Evolutionary conservation across 179 eudicot genomes (phyloP), one percentile per base, ranked within the genome.

Genomic region (Gypsophila paniculata): DNA sequence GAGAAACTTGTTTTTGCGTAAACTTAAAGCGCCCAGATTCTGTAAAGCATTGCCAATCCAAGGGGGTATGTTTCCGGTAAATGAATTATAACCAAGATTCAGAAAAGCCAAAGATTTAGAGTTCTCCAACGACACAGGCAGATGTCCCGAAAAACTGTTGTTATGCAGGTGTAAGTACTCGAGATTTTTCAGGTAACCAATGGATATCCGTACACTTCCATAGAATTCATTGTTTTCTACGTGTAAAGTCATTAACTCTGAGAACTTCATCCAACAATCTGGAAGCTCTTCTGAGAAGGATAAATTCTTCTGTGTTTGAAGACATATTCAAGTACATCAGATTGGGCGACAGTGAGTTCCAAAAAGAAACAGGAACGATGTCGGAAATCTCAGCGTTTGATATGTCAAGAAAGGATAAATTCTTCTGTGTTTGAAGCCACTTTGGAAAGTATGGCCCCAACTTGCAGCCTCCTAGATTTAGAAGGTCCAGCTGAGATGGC

Each of bases 381-480:
- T 65, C 84, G 12, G 77, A 64, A 22, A 85, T 81, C 13, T 69
- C 65, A 19, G 65, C 15, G 48, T 36, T 39, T 0, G 85, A 79
- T 36, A 79, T 73, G n/a, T 83, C 83, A 73, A 82, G 72, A 0
- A 0, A 0, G 0, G 17, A 1, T 2, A 81, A 12, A 0, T n/a
- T 49, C 15, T 11, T 60, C 22, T 71, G 84, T 1, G 38, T 68
- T 15, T 29, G 53, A 71, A 85, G 58, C 88, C 84, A 82, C 8
- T 46, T 69, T 0, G 88, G 84, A 61, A 85, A 80, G 13, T 2
- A 21, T 8, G 88, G 85, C 0, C 88, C 86, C 19, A 83, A 49
- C 29, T 44, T 70, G 74, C 85, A 78, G 11, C 44, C 25, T 0
- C 36, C 1, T 32, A 80, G 6, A 1, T 0, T 0, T 52, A 81